Base-by-base conservation (phyloP, 257 asterid genomes). In the Capsicum chinense region DNA sequence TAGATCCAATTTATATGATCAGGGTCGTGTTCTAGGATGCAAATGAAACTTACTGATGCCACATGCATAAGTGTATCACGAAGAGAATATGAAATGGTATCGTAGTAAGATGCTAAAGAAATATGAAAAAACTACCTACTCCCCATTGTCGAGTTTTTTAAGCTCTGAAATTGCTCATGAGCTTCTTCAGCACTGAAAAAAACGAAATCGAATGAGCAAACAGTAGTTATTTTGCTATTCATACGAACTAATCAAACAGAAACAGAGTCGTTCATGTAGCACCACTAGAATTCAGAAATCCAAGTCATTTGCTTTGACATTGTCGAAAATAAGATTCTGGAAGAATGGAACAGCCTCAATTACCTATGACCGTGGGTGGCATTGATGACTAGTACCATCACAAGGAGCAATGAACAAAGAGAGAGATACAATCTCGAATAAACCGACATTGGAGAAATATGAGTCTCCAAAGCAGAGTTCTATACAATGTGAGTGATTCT, bases 291-390 rank as follows among this genome's bases (percentile, higher is more conserved):
- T 19, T 73, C 19, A 50, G 80, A 21, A 74, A 74, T 12, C 50
- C 42, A 48, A 73, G 57, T 19, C 8, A 14, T 73, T 73, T 73
- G 11, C 60, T 48, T 74, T 33, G 47, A 48, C 83, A 19, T 60
- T 60, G 78, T 62, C 81, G 37, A 74, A 68, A 80, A 71, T 59
- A 7, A 58, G 64, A 21, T 15, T 79, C 9, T 48, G 4, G 71
- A 44, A 82, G 37, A 67, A 56, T 19, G 50, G 54, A 64, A 60
- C 79, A 80, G 8, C 14, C 7, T 80, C 21, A 9, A 37, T 7
- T 91, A 94, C 98, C 97, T 93, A 76, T 87, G 79, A 8, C 83
- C 69, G 3, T 94, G 84, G 26, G 84, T 71, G 19, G 84, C 90
- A 63, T 80, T 83, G 83, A 86, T 84, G 64, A 85, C 84, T 57